Base-by-base conservation (phyloP, 139 green algal genomes). In the Nannochloris sp. region DNA sequence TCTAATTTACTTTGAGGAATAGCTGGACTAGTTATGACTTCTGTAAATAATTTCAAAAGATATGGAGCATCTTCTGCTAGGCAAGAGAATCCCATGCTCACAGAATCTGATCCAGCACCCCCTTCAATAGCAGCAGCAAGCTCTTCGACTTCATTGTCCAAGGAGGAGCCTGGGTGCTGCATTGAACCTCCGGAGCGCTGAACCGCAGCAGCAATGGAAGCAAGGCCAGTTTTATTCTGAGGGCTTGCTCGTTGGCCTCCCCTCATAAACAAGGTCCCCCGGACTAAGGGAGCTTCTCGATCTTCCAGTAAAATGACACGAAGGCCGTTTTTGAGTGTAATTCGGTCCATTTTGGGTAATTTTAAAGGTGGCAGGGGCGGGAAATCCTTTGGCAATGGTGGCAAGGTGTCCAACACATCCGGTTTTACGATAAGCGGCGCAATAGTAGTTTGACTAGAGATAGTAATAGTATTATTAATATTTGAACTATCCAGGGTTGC, bases 251-350 rank as follows among this genome's bases (percentile, higher is more conserved):
- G 72, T 60, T 78, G 61, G 0, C 86, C 86, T 1, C 85, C 86
- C 1, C 54, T 60, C 64, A 92, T 89, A 9, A 90, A 55, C 34
- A 93, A 59, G 1, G 67, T 73, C 10, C 74, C 86, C 0, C 81
- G 55, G 3, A 92, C 68, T 2, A 89, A 60, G 4, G 85, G 83
- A 47, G 86, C 72, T 62, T 91, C 83, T 51, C 84, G 75, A 60
- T 93, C 86, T 34, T 82, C 72, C 36, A 91, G 15, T n/a, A 93
- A 58, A 38, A 86, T 83, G 15, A 93, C 68, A 2, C 76, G 55
- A 24, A 93, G 53, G 1, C 86, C 86, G 51, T 93, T 93, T 1
- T 31, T 54, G 10, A 93, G 64, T 4, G 42, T 61, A 2, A 81
- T 14, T 51, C 72, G 44, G 30, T 73, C 25, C 32, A 59, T 72